Evolutionary conservation across 371 early-diverging fungal species (phyloP).

Genomic region (Mortierella sp.): DNA sequence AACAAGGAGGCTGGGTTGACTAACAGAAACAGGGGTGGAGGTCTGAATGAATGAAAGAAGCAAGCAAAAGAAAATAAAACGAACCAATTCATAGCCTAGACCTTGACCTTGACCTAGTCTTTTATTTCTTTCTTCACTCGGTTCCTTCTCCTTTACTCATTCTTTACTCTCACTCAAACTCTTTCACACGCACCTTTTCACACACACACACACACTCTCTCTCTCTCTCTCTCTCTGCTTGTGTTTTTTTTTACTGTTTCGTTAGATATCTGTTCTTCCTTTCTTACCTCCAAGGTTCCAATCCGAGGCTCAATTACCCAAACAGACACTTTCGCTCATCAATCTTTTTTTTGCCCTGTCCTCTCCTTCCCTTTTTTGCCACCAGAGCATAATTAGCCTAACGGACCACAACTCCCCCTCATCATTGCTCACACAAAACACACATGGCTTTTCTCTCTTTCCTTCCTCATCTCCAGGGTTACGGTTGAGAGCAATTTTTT

Average conservation of each 20-base stretch:
- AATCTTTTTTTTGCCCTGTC: not conserved
- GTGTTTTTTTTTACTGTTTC: not conserved
- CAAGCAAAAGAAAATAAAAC: not conserved
- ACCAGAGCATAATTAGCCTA: not conserved
- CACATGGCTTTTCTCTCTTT: not conserved
- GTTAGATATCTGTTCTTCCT: not conserved
- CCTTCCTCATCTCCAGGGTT: too few relatives aligned
- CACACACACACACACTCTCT: not conserved
- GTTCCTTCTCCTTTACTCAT: not conserved
- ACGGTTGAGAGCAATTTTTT: not conserved
- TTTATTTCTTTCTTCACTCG: too few relatives aligned
- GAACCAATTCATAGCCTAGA: not conserved
- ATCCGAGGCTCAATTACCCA: not conserved
- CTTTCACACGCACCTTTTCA: not conserved
- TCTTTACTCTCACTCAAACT: not conserved
- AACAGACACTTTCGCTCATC: not conserved
- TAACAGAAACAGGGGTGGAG: not conserved
- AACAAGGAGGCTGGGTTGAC: too few relatives aligned
- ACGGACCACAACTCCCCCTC: not conserved
- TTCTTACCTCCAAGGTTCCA: not conserved
- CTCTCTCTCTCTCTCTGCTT: not conserved
- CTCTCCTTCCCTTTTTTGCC: not conserved
- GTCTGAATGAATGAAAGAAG: not conserved
- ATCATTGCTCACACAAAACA: not conserved
- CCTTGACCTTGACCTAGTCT: not conserved